Evolutionary conservation across 2,329 filamentous ascomycete species (phyloP).

Genomic region (Phialophora macrospora): DNA sequence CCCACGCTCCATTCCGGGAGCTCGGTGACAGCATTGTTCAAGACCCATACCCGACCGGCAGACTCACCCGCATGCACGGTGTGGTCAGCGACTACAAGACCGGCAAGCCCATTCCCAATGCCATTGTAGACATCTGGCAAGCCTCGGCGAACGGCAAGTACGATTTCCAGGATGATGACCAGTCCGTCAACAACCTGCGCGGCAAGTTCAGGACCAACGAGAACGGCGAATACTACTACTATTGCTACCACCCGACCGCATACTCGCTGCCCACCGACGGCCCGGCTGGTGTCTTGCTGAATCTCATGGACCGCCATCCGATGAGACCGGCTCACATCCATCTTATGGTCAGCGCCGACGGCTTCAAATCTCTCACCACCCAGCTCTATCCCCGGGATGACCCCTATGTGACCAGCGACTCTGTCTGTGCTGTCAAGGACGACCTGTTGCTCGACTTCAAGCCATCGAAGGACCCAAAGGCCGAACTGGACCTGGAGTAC

Average conservation of each 20-base stretch:
- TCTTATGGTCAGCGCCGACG: slow-evolving; percentile 60
- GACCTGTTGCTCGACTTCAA: slow-evolving; percentile 64
- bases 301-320: slow-evolving; percentile 61
- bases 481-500: slow-evolving; percentile 64
- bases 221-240: slow-evolving; percentile 73
- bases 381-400: slow-evolving; percentile 65
- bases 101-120: slow-evolving; percentile 64
- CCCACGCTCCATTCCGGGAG: slow-evolving; percentile 72
- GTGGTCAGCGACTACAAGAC: slow-evolving; percentile 12
- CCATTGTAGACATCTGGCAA: slow-evolving; percentile 79
- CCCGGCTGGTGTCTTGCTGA: slow-evolving; percentile 59
- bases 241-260: slow-evolving; percentile 75
- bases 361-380: slow-evolving; percentile 62
- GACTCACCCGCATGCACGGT: slow-evolving; percentile 6
- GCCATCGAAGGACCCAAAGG: slow-evolving; percentile 59
- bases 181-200: slow-evolving; percentile 73
- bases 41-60: slow-evolving; percentile 58
- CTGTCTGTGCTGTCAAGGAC: slow-evolving; percentile 67
- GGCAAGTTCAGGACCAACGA: slow-evolving; percentile 75
- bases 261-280: slow-evolving; percentile 73
- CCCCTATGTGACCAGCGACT: slow-evolving; percentile 62
- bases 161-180: slow-evolving; percentile 74
- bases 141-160: slow-evolving; percentile 76
- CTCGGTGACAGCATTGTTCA: slow-evolving; percentile 71
- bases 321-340: slow-evolving; percentile 68